Conservation (phyloP, 345 rosid genomes). For the Sonneratia caseolaris region DNA sequence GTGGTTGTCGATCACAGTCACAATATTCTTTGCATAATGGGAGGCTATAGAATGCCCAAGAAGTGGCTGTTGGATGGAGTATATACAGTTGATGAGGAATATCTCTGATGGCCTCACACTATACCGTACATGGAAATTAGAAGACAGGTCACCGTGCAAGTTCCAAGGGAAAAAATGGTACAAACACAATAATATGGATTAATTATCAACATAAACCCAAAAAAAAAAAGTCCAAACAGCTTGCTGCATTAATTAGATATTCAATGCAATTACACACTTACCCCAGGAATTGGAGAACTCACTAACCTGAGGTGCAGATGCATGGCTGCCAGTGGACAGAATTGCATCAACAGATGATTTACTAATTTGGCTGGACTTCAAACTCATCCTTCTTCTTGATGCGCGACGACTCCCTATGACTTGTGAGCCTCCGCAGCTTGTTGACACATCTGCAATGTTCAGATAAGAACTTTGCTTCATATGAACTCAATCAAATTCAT, state of each 20-base stretch:
- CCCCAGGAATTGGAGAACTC: background rate
- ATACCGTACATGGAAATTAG: constrained; percentile 35
- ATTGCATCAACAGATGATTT: constrained; percentile 89
- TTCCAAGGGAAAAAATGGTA: background rate
- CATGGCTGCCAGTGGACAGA: constrained; percentile 47
- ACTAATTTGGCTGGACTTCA: constrained; percentile 46
- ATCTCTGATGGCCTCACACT: constrained; percentile 72
- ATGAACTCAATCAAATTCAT: background rate
- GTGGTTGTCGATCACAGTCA: constrained; percentile 63
- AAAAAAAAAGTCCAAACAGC: too few relatives aligned
- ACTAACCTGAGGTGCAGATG: constrained; percentile 53
- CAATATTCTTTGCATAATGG: constrained; percentile 58
- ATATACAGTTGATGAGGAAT: constrained; percentile 85
- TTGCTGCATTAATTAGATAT: background rate
- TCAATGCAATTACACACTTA: background rate
- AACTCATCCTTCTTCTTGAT: constrained; percentile 67
- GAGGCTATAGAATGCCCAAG: constrained; percentile 58
- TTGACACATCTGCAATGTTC: constrained; percentile 72
- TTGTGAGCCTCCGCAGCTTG: constrained; percentile 95
- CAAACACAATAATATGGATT: background rate
- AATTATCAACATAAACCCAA: too few relatives aligned
- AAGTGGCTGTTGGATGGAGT: constrained; percentile 80
- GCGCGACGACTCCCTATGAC: constrained; percentile 52
- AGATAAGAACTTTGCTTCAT: background rate
- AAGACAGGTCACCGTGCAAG: constrained; percentile 3